phyloP scores from a whole-genome alignment of 495 filamentous ascomycete species.

The Penicillium cinerascens region DNA sequence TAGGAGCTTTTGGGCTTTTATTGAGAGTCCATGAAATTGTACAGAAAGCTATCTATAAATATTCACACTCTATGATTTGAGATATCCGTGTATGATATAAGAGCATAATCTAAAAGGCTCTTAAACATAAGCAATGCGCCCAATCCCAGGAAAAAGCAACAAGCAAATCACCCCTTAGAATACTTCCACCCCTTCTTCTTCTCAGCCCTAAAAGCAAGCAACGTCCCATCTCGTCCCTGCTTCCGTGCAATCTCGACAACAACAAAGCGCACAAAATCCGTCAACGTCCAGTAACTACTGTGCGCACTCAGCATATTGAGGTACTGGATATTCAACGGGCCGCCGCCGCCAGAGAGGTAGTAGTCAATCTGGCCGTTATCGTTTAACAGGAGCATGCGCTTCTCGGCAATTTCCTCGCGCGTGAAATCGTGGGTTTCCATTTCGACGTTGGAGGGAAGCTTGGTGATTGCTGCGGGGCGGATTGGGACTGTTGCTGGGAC shows the following conservation, averaged over 20 bases:
- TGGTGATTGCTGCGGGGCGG: constrained; percentile 46
- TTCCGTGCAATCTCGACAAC: constrained; percentile 81
- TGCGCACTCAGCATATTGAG: constrained; percentile 97
- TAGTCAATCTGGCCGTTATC: constrained; percentile 96
- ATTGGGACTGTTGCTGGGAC: constrained; percentile 17
- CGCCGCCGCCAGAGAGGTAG: constrained; percentile 72
- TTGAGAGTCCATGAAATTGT: too few relatives aligned
- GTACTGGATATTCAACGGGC: constrained; percentile 89
- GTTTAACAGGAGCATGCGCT: constrained; percentile 80
- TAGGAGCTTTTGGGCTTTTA: too few relatives aligned
- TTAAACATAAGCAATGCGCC: background rate
- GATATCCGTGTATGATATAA: too few relatives aligned
- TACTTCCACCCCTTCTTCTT: constrained; percentile 60
- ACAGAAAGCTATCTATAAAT: too few relatives aligned
- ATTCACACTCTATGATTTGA: too few relatives aligned
- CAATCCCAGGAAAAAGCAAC: background rate
- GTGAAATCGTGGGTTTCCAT: constrained; percentile 95
- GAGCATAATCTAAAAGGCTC: background rate
- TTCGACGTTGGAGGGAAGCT: constrained; percentile 86
- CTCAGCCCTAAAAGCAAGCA: constrained; percentile 67
- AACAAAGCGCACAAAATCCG: constrained; percentile 81
- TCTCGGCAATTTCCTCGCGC: constrained; percentile 88
- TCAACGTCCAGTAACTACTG: constrained; percentile 84
- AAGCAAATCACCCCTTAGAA: constrained; percentile 25
- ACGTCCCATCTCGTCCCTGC: constrained; percentile 62